Percentiles rank a stretch among this genome's conserved stretches.
These are phyloP conservation scores for Neurospora tetrasperma DNA, from an alignment of 495 filamentous ascomycete species.

Conservation along the genomic window DNA sequence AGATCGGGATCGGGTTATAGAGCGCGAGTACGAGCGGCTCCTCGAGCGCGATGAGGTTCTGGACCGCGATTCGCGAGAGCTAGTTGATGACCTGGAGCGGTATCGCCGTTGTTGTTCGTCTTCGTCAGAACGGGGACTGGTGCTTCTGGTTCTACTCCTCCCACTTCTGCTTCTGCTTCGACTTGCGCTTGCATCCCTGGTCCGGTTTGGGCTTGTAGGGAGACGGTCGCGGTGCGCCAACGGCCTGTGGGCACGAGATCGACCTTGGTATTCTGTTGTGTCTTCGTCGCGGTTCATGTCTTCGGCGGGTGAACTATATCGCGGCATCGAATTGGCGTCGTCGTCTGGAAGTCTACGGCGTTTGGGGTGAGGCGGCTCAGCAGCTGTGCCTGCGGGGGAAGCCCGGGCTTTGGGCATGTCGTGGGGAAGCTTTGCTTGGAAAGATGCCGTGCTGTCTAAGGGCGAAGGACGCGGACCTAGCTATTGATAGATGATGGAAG, in stretches of 20 bases:
- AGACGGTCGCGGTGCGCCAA: conserved; percentile 31
- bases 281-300: background rate
- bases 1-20: conserved; percentile 29
- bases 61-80: conserved; percentile 10
- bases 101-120: conserved; percentile 16
- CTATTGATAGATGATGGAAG: background rate
- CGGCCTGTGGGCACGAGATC: conserved; percentile 18
- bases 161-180: conserved; percentile 15
- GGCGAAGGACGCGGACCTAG: background rate
- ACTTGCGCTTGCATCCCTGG: conserved; percentile 11
- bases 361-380: conserved; percentile 37
- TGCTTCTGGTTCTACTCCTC: conserved; percentile 1
- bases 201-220: conserved; percentile 19
- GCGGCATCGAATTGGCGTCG: conserved; percentile 27
- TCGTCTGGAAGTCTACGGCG: conserved; percentile 45
- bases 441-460: background rate
- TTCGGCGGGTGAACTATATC: conserved; percentile 22
- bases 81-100: conserved; percentile 23
- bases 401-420: background rate
- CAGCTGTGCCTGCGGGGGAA: conserved; percentile 15
- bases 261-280: background rate
- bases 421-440: background rate
- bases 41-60: conserved; percentile 17
- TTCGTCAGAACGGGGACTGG: conserved; percentile 8
- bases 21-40: conserved; percentile 24